phyloP scores from a whole-genome alignment of 495 filamentous ascomycete genomes.

The Neurospora sp. region DNA sequence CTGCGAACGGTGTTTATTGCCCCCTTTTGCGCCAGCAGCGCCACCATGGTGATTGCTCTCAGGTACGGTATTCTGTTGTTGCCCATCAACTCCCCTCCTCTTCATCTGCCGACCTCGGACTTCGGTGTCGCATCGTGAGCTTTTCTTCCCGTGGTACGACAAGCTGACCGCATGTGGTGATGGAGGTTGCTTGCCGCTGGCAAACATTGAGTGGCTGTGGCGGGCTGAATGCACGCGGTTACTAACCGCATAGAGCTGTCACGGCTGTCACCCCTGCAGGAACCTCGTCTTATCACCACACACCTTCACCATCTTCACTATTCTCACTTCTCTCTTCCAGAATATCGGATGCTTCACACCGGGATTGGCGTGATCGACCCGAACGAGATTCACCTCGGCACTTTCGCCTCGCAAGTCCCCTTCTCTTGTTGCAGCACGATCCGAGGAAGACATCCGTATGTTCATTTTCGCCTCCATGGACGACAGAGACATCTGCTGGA shows the following conservation, averaged over 20 bases:
- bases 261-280: not conserved
- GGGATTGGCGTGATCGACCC: not conserved
- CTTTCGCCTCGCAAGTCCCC: not conserved
- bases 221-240: not conserved
- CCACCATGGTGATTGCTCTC: not conserved
- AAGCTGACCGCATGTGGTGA: not conserved
- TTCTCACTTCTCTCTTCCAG: not conserved
- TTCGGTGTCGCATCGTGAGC: not conserved
- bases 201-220: not conserved
- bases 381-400: not conserved
- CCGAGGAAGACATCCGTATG: not conserved
- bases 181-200: not conserved
- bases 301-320: not conserved
- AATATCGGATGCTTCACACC: not conserved
- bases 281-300: not conserved
- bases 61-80: not conserved
- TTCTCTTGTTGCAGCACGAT: not conserved
- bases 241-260: not conserved
- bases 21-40: not conserved
- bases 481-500: not conserved
- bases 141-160: not conserved
- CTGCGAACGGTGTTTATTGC: not conserved
- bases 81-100: not conserved
- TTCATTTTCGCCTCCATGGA: not conserved
- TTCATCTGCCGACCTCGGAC: not conserved